These are phyloP conservation scores for Oropetium thomaeum DNA, from an alignment of 176 grass and related monocot species.

Conservation along the genomic window DNA sequence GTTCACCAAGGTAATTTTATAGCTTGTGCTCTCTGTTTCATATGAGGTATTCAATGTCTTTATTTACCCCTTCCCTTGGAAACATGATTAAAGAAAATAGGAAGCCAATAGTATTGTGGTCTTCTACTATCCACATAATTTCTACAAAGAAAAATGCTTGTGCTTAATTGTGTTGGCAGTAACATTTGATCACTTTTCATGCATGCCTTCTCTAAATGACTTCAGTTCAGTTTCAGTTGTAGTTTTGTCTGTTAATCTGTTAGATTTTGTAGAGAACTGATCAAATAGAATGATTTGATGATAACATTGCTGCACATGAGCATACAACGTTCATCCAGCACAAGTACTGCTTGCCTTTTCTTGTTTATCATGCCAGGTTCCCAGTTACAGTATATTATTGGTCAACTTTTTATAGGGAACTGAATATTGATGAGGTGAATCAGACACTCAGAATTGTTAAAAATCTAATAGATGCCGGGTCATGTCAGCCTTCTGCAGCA, in stretches of 20 bases:
- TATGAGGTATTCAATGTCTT: neutral
- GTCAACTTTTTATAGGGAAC: conserved; percentile 51
- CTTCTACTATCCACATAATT: conserved; percentile 6
- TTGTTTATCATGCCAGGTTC: conserved; percentile 3
- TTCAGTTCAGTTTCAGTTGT: conserved; percentile 13
- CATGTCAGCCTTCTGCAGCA: conserved; percentile 50
- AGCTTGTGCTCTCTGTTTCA: conserved; percentile 22
- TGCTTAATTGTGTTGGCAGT: neutral
- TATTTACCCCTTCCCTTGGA: neutral
- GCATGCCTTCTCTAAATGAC: neutral
- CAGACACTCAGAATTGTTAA: conserved; percentile 80
- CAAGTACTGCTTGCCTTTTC: conserved; percentile 17
- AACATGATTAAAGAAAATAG: neutral
- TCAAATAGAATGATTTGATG: conserved; percentile 15
- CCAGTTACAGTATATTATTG: conserved; percentile 6
- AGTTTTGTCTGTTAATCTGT: conserved; percentile 10
- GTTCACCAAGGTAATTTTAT: conserved; percentile 47
- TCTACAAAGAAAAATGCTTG: neutral
- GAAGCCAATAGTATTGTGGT: neutral
- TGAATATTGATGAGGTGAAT: conserved; percentile 60
- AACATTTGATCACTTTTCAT: neutral
- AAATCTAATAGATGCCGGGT: conserved; percentile 74
- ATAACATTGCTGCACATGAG: neutral
- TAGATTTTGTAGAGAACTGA: neutral
- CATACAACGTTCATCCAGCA: neutral